Evolutionary conservation across 495 filamentous ascomycete genomes (phyloP).

Genomic region (Aspergillus taichungensis): DNA sequence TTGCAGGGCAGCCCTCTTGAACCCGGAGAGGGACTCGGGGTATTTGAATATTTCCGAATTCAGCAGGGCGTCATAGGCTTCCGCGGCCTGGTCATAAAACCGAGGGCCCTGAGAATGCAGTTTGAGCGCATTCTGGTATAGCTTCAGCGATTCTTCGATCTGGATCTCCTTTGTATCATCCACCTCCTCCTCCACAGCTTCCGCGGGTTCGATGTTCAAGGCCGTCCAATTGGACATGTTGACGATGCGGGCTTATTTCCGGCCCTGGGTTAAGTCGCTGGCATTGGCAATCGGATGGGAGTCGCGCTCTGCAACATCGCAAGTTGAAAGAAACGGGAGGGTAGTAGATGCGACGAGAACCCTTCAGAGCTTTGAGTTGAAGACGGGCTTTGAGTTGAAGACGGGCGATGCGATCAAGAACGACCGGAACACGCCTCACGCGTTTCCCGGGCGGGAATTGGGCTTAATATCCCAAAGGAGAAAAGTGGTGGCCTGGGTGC

Average conservation of each 20-base stretch:
- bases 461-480: constrained; percentile 19
- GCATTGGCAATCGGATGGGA: constrained; percentile 1
- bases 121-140: constrained; percentile 87
- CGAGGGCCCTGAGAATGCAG: constrained; percentile 78
- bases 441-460: constrained; percentile 11
- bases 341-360: too few relatives aligned
- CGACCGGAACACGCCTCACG: constrained; percentile 21
- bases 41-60: constrained; percentile 90
- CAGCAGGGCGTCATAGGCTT: constrained; percentile 79
- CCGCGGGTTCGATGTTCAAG: constrained; percentile 87
- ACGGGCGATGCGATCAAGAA: neutral
- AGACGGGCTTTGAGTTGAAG: too few relatives aligned
- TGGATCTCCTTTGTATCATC: constrained; percentile 94
- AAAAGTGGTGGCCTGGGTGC: constrained; percentile 16
- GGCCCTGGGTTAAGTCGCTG: constrained; percentile 6
- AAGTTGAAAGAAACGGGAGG: neutral
- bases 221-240: constrained; percentile 58
- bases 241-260: constrained; percentile 24
- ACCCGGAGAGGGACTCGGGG: constrained; percentile 73
- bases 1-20: constrained; percentile 54
- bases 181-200: constrained; percentile 79
- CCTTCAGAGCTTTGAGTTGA: too few relatives aligned
- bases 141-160: constrained; percentile 94
- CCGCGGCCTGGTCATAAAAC: constrained; percentile 64
- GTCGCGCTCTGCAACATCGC: constrained; percentile 13